phyloP scores from a whole-genome alignment of 2,329 filamentous ascomycete genomes.

The Ophiostoma australiae region DNA sequence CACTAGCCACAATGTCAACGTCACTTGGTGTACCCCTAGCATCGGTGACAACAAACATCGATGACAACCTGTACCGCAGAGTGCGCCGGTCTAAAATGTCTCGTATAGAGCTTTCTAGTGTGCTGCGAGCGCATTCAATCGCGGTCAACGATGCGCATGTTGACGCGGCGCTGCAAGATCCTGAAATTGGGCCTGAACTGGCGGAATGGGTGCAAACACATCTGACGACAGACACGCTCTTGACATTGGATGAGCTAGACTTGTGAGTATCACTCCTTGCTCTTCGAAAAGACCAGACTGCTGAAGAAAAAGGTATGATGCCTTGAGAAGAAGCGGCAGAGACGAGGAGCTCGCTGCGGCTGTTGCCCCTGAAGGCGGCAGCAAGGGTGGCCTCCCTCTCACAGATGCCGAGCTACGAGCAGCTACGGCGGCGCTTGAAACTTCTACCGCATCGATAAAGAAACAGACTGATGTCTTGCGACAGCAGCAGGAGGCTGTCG shows the following conservation, averaged over 20 bases:
- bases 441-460: slow-evolving; percentile 59
- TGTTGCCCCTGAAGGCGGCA: background rate
- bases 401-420: slow-evolving; percentile 55
- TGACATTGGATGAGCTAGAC: slow-evolving; percentile 51
- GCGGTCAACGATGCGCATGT: slow-evolving; percentile 29
- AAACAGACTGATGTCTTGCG: slow-evolving; percentile 59
- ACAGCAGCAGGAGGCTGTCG: slow-evolving; percentile 58
- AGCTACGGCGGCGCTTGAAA: slow-evolving; percentile 60
- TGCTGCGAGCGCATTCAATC: slow-evolving; percentile 22
- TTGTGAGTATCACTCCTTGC: slow-evolving; percentile 40
- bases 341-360: slow-evolving; percentile 42
- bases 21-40: background rate
- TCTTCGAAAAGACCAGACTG: slow-evolving; percentile 33
- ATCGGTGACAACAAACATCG: background rate
- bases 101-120: slow-evolving; percentile 18
- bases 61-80: background rate
- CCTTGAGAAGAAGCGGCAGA: slow-evolving; percentile 45
- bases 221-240: slow-evolving; percentile 47
- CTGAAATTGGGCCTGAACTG: slow-evolving; percentile 36
- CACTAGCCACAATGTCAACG: slow-evolving; percentile 8
- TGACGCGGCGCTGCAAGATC: slow-evolving; percentile 37
- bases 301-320: slow-evolving; percentile 44
- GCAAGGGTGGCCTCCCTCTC: slow-evolving; percentile 42
- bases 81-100: slow-evolving; percentile 3
- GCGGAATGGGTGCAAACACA: slow-evolving; percentile 48